Conservation (phyloP, 2,329 filamentous ascomycete species). For the Magnaporthiopsis poae region DNA sequence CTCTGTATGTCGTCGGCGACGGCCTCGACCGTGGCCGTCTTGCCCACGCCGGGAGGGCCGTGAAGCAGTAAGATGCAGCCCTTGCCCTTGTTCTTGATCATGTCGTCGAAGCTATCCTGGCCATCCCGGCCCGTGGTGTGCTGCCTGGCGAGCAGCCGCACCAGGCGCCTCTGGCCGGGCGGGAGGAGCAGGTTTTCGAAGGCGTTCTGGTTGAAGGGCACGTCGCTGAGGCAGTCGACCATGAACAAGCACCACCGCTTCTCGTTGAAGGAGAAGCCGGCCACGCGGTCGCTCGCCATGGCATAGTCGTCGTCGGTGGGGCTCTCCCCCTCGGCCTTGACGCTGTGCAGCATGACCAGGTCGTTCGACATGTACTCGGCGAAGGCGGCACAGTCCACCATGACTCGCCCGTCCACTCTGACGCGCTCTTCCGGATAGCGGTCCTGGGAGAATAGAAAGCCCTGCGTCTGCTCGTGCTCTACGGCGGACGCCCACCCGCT, state of each 20-base stretch:
- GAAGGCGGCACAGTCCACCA: conserved; percentile 20
- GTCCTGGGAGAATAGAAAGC: no score
- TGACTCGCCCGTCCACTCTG: conserved; percentile 20
- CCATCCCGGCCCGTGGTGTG: conserved; percentile 5
- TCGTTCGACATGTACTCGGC: conserved; percentile 15
- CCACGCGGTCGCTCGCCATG: conserved; percentile 12
- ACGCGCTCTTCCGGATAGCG: neutral
- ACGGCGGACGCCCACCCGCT: conserved; percentile 5
- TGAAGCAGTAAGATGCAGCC: conserved; percentile 34
- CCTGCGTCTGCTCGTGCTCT: no score
- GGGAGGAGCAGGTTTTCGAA: conserved; percentile 20
- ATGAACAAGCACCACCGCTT: conserved; percentile 36
- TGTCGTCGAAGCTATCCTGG: conserved; percentile 20
- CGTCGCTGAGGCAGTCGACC: conserved; percentile 29
- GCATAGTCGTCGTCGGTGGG: conserved; percentile 3
- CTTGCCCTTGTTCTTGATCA: conserved; percentile 13
- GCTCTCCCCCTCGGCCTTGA: conserved; percentile 7
- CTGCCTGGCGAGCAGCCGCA: conserved; percentile 20
- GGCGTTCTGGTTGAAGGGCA: conserved; percentile 34
- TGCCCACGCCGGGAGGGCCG: conserved; percentile 39
- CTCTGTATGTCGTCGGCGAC: conserved; percentile 39
- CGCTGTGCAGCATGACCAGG: conserved; percentile 5
- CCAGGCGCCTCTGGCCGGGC: conserved; percentile 19
- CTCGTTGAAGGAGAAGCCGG: conserved; percentile 31
- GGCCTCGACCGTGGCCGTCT: conserved; percentile 37